phyloP scores from a whole-genome alignment of 352 stramenopile species.

The Phytopythium oedochilum region DNA sequence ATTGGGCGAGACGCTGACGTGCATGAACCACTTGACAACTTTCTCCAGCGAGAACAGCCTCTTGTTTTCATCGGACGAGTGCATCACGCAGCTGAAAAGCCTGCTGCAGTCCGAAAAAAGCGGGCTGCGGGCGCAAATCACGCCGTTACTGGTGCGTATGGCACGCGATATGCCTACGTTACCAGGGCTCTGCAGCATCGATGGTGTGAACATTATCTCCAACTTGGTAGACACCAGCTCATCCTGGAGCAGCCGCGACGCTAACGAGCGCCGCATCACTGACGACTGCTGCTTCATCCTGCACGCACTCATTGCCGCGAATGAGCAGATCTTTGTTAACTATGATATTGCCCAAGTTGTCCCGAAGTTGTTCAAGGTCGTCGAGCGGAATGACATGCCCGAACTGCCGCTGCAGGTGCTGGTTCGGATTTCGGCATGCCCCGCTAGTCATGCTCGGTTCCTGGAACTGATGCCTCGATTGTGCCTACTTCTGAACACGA shows the following conservation, averaged over 20 bases:
- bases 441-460: slow-evolving; percentile 29
- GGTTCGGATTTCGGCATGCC: slow-evolving; percentile 34
- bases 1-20: slow-evolving; percentile 21
- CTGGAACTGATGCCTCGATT: slow-evolving; percentile 30
- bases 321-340: slow-evolving; percentile 36
- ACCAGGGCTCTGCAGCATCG: slow-evolving; percentile 35
- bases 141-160: slow-evolving; percentile 46
- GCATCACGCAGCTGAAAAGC: slow-evolving; percentile 18
- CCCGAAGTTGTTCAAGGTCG: slow-evolving; percentile 41
- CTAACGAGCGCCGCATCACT: slow-evolving; percentile 18
- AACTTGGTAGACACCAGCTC: slow-evolving; percentile 17
- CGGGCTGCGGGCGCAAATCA: slow-evolving; percentile 33
- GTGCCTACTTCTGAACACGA: slow-evolving; percentile 14
- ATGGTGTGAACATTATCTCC: slow-evolving; percentile 35
- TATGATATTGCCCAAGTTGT: slow-evolving; percentile 49
- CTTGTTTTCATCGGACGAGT: slow-evolving; percentile 29
- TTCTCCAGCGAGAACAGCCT: slow-evolving; percentile 16
- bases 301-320: slow-evolving; percentile 31
- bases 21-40: slow-evolving; percentile 24
- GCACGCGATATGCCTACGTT: slow-evolving; percentile 33
- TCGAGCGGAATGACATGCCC: slow-evolving; percentile 19
- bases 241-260: neutral
- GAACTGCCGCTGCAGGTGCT: slow-evolving; percentile 45
- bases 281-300: slow-evolving; percentile 49
- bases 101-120: slow-evolving; percentile 30